These are phyloP conservation scores for Apiospora sp. DNA, from an alignment of 2,329 filamentous ascomycete genomes.

Conservation along the genomic window DNA sequence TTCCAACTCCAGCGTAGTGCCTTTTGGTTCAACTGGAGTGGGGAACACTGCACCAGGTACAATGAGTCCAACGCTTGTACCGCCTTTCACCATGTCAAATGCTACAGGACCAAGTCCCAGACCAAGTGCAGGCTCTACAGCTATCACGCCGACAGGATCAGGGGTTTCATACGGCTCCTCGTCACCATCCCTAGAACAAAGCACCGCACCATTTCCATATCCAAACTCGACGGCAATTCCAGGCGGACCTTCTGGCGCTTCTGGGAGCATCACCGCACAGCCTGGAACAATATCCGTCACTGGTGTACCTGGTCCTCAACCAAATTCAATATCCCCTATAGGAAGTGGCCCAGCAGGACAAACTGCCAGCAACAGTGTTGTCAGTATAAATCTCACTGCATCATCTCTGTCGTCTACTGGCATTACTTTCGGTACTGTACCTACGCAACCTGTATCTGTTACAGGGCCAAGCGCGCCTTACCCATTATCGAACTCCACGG, in stretches of 20 bases:
- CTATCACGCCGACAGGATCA: not conserved
- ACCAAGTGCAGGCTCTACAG: not conserved
- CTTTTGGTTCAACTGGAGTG: slow-evolving; percentile 25
- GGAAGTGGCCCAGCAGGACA: slow-evolving; percentile 22
- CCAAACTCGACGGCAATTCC: slow-evolving; percentile 33
- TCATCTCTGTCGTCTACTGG: not conserved
- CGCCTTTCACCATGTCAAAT: slow-evolving; percentile 18
- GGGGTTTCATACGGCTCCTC: not conserved
- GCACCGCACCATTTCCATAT: slow-evolving; percentile 16
- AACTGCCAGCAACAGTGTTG: not conserved
- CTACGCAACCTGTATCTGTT: slow-evolving; percentile 22
- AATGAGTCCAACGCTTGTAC: slow-evolving; percentile 9
- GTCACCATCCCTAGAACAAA: not conserved
- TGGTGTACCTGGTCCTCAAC: not conserved
- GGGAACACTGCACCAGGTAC: slow-evolving; percentile 7
- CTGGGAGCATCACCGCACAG: slow-evolving; percentile 8
- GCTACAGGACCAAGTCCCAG: not conserved
- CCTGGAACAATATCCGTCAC: slow-evolving; percentile 9
- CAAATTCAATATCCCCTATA: slow-evolving; percentile 1
- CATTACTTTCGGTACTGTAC: slow-evolving; percentile 19
- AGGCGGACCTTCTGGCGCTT: slow-evolving; percentile 26
- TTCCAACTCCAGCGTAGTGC: slow-evolving; percentile 33
- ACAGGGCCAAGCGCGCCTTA: slow-evolving; percentile 27
- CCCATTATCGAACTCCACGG: slow-evolving; percentile 31
- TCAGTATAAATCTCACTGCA: not conserved